Evolutionary conservation across 176 grass and related monocot species (phyloP).

Genomic region (Aegilops longissima): DNA sequence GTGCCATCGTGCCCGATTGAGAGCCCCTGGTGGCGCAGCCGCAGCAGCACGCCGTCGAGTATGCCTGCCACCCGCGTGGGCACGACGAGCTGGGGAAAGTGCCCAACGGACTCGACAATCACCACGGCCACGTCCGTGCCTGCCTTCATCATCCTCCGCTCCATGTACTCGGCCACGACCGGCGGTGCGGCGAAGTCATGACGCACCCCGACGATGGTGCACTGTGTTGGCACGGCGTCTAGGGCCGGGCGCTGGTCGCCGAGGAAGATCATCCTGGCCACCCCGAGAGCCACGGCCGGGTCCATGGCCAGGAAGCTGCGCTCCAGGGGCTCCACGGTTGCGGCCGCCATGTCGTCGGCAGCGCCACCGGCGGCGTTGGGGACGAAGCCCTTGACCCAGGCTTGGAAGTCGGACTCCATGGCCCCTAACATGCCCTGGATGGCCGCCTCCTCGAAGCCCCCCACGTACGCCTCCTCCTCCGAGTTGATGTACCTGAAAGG

Average conservation of each 20-base stretch:
- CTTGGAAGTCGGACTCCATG: constrained; percentile 51
- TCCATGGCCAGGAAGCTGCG: constrained; percentile 60
- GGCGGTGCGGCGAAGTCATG: constrained; percentile 50
- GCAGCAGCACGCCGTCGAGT: constrained; percentile 43
- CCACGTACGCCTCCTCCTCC: constrained; percentile 52
- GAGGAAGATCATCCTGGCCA: constrained; percentile 69
- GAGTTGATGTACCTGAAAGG: constrained; percentile 50
- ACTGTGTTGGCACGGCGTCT: constrained; percentile 30
- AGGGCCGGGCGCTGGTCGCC: constrained; percentile 50
- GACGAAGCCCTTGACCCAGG: constrained; percentile 53
- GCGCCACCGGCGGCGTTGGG: constrained; percentile 35
- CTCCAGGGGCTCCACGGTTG: background rate
- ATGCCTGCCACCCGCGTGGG: constrained; percentile 28
- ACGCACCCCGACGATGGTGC: constrained; percentile 50
- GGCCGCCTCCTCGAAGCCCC: constrained; percentile 54
- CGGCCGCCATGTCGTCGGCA: background rate
- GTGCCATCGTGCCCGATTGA: background rate
- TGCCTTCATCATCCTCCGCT: constrained; percentile 16
- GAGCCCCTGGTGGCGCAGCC: background rate
- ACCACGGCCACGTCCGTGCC: constrained; percentile 3
- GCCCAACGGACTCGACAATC: constrained; percentile 50
- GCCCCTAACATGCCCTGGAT: constrained; percentile 44
- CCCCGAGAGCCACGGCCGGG: constrained; percentile 35
- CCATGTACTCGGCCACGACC: constrained; percentile 54
- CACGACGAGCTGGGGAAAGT: constrained; percentile 72